Evolutionary conservation across 352 stramenopile species (phyloP), one percentile per base, ranked within the genome.

Genomic region (Globisporangium iwayamae): DNA sequence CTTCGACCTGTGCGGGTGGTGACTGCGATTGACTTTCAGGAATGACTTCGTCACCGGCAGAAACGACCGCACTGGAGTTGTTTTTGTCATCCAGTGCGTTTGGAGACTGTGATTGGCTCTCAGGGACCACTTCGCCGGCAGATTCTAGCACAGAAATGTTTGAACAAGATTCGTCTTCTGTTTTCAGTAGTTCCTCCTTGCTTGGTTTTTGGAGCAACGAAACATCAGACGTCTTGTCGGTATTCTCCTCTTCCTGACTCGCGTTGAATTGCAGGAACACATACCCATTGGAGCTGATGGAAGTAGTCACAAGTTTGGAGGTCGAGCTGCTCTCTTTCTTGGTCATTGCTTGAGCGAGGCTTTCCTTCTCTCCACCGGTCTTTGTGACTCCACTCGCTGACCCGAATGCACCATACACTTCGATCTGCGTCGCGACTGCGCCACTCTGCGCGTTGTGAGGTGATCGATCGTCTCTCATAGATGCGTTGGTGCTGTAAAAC

Each of bases 401-500:
- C 14, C 63, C 63, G 36, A 68, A 68, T 25, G 63, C 63, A 20
- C 38, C 63, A 25, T 68, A 68, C 36, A 68, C 63, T 16, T 48
- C 63, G 25, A 63, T 60, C 22, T 68, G 56, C 16, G 56, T 54
- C 9, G 63, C 55, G 9, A 63, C 48, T 5, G 38, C 32, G 10
- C 46, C 36, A 38, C 32, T 32, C 11, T 54, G 34, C 2, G 57
- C n/a, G 34, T 48, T 34, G 47, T 56, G 48, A 4, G 36, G 38
- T 9, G 51, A 58, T n/a, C n/a, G 39, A 45, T 63, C 55, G 11
- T 41, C 20, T 38, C 13, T 43, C 38, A 28, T 32, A 16, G 39
- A 53, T 14, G 55, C 2, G 16, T 22, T 39, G 9, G 28, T 32
- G 9, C 20, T 47, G 38, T 60, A 39, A 4, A 32, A 30, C 38